Evolutionary conservation across 805 yeast genomes (phyloP).

Genomic region (Yarrowia sp.): DNA sequence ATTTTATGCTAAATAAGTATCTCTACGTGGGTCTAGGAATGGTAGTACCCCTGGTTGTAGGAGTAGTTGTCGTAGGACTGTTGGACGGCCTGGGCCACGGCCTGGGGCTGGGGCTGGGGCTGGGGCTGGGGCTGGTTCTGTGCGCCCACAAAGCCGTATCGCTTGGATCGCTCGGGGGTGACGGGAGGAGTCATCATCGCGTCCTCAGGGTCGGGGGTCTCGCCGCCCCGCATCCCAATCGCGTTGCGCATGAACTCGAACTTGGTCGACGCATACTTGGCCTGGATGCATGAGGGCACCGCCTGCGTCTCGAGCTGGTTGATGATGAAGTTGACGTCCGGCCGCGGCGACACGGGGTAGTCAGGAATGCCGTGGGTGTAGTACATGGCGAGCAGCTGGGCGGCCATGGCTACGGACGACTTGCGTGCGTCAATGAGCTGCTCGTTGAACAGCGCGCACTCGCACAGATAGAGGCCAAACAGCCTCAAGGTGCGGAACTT

Average conservation of each 20-base stretch:
- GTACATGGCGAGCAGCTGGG: conserved; percentile 26
- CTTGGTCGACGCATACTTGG: conserved; percentile 21
- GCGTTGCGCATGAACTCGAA: conserved; percentile 25
- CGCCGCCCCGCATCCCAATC: conserved; percentile 1
- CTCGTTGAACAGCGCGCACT: conserved; percentile 21
- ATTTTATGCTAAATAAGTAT: conserved; percentile 21
- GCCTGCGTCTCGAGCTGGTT: conserved; percentile 23
- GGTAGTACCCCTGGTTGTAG: conserved; percentile 14
- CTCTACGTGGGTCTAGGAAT: neutral
- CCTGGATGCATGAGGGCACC: conserved; percentile 15
- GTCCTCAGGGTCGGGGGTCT: conserved; percentile 14
- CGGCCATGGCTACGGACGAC: conserved; percentile 25
- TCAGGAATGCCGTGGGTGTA: conserved; percentile 12
- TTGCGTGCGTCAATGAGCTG: conserved; percentile 8
- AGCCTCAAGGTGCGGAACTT: conserved; percentile 9
- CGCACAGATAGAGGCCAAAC: conserved; percentile 19
- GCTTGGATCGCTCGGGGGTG: conserved; percentile 20
- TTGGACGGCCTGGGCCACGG: no score
- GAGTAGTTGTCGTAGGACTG: conserved; percentile 1
- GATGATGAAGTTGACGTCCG: conserved; percentile 25
- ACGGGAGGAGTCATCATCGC: conserved; percentile 21
- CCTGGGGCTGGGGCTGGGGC: neutral
- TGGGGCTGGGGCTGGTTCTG: conserved; percentile 4
- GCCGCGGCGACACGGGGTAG: conserved; percentile 23
- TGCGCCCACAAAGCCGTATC: conserved; percentile 16